Evolutionary conservation across 805 yeast genomes (phyloP).

Genomic region (Candida yuanshanica): DNA sequence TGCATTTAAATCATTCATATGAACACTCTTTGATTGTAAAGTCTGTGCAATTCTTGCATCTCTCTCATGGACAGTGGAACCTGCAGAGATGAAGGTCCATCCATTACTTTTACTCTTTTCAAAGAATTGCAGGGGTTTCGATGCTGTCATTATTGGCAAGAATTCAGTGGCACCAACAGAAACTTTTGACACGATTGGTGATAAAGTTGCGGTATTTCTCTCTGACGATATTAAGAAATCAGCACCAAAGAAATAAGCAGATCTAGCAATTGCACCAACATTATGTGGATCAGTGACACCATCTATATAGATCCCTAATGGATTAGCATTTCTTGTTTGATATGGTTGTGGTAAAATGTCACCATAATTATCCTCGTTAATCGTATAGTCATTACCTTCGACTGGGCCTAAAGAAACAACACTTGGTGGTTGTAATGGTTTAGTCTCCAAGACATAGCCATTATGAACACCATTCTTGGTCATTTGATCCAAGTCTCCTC

Average conservation of each 20-base stretch:
- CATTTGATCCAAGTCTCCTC: conserved; percentile 51
- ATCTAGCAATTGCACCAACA: conserved; percentile 74
- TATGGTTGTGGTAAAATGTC: conserved; percentile 17
- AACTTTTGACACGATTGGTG: conserved; percentile 75
- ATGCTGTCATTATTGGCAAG: conserved; percentile 51
- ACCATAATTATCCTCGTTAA: conserved; percentile 24
- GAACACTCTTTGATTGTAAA: conserved; percentile 31
- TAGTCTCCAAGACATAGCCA: conserved; percentile 68
- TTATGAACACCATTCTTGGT: conserved; percentile 73
- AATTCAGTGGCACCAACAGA: conserved; percentile 83
- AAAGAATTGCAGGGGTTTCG: conserved; percentile 59
- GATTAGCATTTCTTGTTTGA: conserved; percentile 31
- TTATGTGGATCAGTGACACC: conserved; percentile 85
- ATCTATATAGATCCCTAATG: conserved; percentile 72
- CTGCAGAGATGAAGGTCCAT: conserved; percentile 70
- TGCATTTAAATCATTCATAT: conserved; percentile 36
- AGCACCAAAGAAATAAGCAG: conserved; percentile 77
- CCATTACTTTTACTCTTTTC: conserved; percentile 46
- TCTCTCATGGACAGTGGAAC: conserved; percentile 33
- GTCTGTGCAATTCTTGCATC: conserved; percentile 22
- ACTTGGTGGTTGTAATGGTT: conserved; percentile 37
- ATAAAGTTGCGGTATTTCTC: conserved; percentile 64
- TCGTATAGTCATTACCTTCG: conserved; percentile 11
- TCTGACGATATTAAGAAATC: conserved; percentile 71
- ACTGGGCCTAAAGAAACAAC: conserved; percentile 21